phyloP scores from a whole-genome alignment of 176 grass and related monocot genomes.

The Canna indica region DNA sequence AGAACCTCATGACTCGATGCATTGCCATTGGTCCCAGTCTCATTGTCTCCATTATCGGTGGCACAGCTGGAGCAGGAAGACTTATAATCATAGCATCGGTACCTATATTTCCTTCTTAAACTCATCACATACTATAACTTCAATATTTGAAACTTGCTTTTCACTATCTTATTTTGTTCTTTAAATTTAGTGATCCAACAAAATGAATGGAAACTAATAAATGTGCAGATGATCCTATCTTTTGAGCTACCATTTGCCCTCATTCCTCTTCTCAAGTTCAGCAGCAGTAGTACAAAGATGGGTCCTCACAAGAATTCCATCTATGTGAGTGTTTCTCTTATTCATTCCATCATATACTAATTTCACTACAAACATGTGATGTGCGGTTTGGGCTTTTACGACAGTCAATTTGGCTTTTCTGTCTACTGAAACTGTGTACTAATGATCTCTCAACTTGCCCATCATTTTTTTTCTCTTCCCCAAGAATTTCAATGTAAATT shows the following conservation, averaged over 20 bases:
- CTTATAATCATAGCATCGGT: slow-evolving; percentile 91
- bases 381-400: no score
- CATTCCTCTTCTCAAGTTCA: slow-evolving; percentile 91
- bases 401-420: no score
- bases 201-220: background rate
- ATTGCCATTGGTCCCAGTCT: slow-evolving; percentile 74
- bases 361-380: no score
- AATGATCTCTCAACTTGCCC: no score
- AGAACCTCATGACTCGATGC: slow-evolving; percentile 78
- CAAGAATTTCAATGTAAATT: background rate
- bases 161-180: no score
- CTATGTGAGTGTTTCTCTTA: slow-evolving; percentile 45
- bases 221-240: slow-evolving; percentile 68
- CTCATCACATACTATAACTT: background rate
- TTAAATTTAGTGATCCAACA: no score
- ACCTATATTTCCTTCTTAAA: background rate
- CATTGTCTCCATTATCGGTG: slow-evolving; percentile 61
- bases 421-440: no score
- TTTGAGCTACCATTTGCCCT: slow-evolving; percentile 87
- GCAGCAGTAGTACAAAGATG: slow-evolving; percentile 64
- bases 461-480: no score
- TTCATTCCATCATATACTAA: no score
- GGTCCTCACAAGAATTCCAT: slow-evolving; percentile 81
- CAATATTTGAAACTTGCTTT: background rate
- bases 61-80: slow-evolving; percentile 54